Evolutionary conservation across 257 asterid genomes (phyloP), one percentile per base, ranked within the genome.

Genomic region (Lycium barbarum): DNA sequence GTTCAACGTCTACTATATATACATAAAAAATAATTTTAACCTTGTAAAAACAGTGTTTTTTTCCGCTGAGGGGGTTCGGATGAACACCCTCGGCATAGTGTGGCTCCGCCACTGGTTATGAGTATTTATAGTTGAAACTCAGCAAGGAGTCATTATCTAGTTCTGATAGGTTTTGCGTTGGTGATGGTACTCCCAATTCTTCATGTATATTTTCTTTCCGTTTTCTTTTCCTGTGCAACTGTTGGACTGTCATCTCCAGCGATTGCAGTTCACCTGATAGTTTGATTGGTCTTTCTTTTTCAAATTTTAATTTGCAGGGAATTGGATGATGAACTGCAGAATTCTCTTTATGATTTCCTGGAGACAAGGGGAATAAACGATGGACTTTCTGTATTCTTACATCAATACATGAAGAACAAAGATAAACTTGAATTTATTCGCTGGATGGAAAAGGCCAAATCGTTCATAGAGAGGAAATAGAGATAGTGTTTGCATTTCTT

Each of bases 351-450:
- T 79, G 94, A 91, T 76, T 97, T 89, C 93, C 89, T 95, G 67
- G 98, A 93, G 92, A 85, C 67, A 4, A 94, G 98, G 90, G 98
- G 98, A 83, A 81, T 97, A 85, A 93, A 90, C 13, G 99, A 95
- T 47, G 87, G 88, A 7, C 90, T 97, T 87, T 93, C 94, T 54
- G 93, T 70, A 71, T 94, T 91, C 89, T 86, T 97, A 92, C 98
- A 95, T 88, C 84, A 58, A 18, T 92, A 90, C 78, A 91, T 93
- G 93, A 88, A 49, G 86, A 88, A 91, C 93, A 97, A 97, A 89
- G 99, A 93, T 86, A 94, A 90, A 91, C 91, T 83, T 36, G 99
- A 95, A 88, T 95, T 89, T 83, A 81, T 95, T 26, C 93, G 91
- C 35, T 97, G 98, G 98, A 90, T 97, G 97, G 94, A 85, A 80